Base-by-base conservation (phyloP, 208 protist species). In the Trypanosoma cruzi region DNA sequence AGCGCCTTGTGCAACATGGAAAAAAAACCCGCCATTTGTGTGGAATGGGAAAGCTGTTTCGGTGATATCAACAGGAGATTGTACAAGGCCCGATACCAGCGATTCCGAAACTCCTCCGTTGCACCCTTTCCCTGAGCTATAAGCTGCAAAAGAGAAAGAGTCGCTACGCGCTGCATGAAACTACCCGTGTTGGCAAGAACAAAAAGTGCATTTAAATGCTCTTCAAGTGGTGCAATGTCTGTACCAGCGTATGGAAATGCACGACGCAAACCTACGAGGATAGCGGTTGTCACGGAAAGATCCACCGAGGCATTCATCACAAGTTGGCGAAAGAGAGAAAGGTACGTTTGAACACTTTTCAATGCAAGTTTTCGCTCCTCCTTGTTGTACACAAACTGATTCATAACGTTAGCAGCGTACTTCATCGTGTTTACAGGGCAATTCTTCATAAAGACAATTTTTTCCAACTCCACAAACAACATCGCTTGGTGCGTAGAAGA, bases 381-480 rank as follows among this genome's bases (percentile, higher is more conserved):
- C 71, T 95, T 93, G 79, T 75, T 95, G 77, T 91, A 96, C 40
- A 97, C 92, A 60, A 97, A 82, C 72, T 97, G 93, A 77, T 94
- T 96, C 84, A 97, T 90, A 11, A 97, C 80, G 73, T 95, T 96
- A 36, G 80, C 86, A 46, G 88, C 86, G 73, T 95, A 96, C 49
- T 88, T 86, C 88, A 95, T 94, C 46, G 93, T 96, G 14, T 79
- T 77, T 36, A 94, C 77, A 6, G 93, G 87, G 76, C 88, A 94
- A 77, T 96, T 96, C 58, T 93, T 90, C 77, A 88, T 95, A 79
- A 96, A 96, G 44, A 90, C 83, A 48, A 96, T 81, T 79, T 93
- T 94, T 79, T 97, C 89, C 28, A 97, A 66, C 76, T 97, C 89
- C 26, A 84, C 88, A 71, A 97, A 92, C 42, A 97, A 79, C 67